Evolutionary conservation across 345 rosid species (phyloP).

Genomic region (Lumnitzera racemosa): DNA sequence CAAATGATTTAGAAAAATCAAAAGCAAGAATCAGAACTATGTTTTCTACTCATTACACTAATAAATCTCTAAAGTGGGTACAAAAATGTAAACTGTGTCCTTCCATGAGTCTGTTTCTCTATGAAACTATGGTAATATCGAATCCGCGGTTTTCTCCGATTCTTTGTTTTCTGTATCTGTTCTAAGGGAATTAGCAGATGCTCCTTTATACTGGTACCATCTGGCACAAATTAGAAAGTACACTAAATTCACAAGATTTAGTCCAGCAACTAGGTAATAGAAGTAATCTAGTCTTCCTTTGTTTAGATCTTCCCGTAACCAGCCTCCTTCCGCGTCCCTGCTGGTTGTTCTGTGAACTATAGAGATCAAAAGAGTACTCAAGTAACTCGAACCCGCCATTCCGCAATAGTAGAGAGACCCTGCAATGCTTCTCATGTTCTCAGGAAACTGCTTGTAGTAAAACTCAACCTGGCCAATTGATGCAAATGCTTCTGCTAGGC

Average conservation of each 20-base stretch:
- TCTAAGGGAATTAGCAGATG: background rate
- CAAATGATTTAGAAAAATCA: too few species aligned
- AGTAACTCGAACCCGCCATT: constrained; percentile 32
- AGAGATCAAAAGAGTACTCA: constrained; percentile 26
- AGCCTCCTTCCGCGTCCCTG: constrained; percentile 22
- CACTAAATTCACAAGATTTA: constrained; percentile 21
- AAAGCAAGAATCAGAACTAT: too few species aligned
- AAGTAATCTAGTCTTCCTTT: constrained; percentile 39
- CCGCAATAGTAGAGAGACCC: constrained; percentile 40
- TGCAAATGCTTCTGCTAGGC: constrained; percentile 36
- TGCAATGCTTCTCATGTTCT: constrained; percentile 54
- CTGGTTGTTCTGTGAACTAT: constrained; percentile 29
- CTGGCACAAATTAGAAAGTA: constrained; percentile 28
- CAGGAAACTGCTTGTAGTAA: constrained; percentile 54
- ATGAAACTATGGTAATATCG: background rate
- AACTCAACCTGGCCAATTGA: constrained; percentile 31
- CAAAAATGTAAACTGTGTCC: background rate
- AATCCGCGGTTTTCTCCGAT: constrained; percentile 2
- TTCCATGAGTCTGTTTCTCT: background rate
- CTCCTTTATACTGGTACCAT: constrained; percentile 35
- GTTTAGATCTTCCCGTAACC: constrained; percentile 49
- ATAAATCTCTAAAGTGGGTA: too few species aligned
- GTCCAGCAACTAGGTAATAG: constrained; percentile 31
- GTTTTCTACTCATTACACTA: too few species aligned
- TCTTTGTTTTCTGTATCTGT: constrained; percentile 1